These are phyloP conservation scores for Paraconiothyrium brasiliense DNA, from an alignment of 2,329 filamentous ascomycete species.

Conservation along the genomic window DNA sequence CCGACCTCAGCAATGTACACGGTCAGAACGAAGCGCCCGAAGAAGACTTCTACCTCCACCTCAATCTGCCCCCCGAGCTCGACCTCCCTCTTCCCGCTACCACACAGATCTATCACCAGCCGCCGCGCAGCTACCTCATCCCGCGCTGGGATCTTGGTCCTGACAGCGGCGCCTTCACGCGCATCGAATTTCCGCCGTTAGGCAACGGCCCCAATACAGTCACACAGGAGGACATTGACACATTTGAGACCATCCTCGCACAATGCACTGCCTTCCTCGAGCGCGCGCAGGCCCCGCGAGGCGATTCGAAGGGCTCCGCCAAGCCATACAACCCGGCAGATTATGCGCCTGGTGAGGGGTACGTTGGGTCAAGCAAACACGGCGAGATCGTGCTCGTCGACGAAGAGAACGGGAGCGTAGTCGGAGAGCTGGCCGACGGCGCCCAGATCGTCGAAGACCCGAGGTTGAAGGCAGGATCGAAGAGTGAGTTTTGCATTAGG, in stretches of 20 bases:
- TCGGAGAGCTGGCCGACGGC: conserved; percentile 87
- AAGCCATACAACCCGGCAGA: conserved; percentile 79
- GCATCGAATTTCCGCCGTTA: conserved; percentile 85
- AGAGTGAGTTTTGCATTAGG: conserved; percentile 68
- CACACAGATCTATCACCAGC: conserved; percentile 97
- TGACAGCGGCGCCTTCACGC: conserved; percentile 88
- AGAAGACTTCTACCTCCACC: conserved; percentile 96
- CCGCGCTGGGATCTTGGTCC: conserved; percentile 93
- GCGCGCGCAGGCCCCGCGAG: conserved; percentile 72
- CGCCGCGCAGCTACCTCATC: conserved; percentile 90
- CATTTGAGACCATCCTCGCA: conserved; percentile 97
- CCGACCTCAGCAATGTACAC: conserved; percentile 64
- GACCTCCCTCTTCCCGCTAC: conserved; percentile 93
- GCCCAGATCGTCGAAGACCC: conserved; percentile 82
- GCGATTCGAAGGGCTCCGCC: conserved; percentile 45
- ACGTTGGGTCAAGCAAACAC: conserved; percentile 62
- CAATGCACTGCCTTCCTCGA: conserved; percentile 97
- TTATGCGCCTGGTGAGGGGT: conserved; percentile 82
- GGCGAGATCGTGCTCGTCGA: conserved; percentile 92
- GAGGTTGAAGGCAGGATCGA: conserved; percentile 82
- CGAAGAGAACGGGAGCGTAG: conserved; percentile 94
- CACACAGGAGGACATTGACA: conserved; percentile 91
- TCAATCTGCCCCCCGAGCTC: conserved; percentile 92
- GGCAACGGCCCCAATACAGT: conserved; percentile 71
- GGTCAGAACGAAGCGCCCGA: conserved; percentile 61